Evolutionary conservation across 2,329 filamentous ascomycete species (phyloP), one percentile per base, ranked within the genome.

Genomic region (Niveomyces coronatus): DNA sequence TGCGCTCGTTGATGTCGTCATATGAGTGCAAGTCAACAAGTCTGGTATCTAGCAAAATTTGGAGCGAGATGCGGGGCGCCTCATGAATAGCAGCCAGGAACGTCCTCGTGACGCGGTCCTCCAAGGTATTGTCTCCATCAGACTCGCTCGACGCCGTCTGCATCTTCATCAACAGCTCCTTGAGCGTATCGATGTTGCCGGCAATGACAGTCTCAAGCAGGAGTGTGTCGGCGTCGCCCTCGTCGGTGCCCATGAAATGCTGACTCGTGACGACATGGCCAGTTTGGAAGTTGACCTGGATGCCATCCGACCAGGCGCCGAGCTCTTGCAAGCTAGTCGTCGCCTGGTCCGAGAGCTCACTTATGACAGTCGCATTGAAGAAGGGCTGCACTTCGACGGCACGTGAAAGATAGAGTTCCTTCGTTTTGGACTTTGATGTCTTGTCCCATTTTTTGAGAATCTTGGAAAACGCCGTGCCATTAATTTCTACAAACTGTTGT

Each of bases 401-500:
- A 43, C 91, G 76, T 9, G 93, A 93, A 24, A 98, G 78, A 56
- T 96, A 98, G 28, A 96, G 74, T 63, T 96, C 91, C 61, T 98
- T 98, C 43, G 91, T 95, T 60, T 89, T 89, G 36, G 89, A 96
- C 71, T 96, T 98, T 49, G 89, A 95, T 2, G 88, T 95, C 74
- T 98, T 98, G 64, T 98, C 91, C 91, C 91, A 98, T 75, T 98
- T 98, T 65, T 98, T 98, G 46, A 98, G 67, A 43, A 98, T 98
- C 61, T 98, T 98, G 19, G 89, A 95, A 58, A 96, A 95, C 13
- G 88, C 91, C 2, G 86, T 95, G 53, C 91, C 89, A 56, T 98
- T 98, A 56, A 96, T 85, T 60, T 96, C 89, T 47, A 98, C 87
- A 61, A 96, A 98, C 67, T 96, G 91, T 68, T 95, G 87, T 13